Conservation (phyloP, 305 asterid genomes). For the Solanum hybrid region DNA sequence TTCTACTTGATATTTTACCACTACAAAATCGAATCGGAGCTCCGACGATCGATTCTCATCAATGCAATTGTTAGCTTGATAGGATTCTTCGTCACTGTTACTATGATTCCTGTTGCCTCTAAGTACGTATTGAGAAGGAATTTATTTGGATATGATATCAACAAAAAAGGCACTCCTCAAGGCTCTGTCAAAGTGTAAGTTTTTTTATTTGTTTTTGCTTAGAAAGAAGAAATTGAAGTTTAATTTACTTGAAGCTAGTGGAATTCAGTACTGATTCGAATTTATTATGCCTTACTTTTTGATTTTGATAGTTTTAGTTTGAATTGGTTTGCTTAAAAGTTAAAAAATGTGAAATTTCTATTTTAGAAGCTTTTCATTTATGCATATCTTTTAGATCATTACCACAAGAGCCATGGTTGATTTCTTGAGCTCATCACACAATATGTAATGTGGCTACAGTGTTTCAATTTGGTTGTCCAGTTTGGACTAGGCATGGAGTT, state of each 20-base stretch:
- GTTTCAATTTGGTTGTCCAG: background rate
- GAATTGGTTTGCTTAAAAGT: background rate
- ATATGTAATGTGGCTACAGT: background rate
- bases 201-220: background rate
- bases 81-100: constrained; percentile 46
- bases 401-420: background rate
- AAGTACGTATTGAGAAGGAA: constrained; percentile 59
- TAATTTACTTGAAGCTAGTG: background rate
- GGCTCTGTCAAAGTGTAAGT: constrained; percentile 85
- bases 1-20: constrained; percentile 38
- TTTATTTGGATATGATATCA: constrained; percentile 71
- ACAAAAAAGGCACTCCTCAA: constrained; percentile 75
- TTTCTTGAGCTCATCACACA: background rate
- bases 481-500: background rate
- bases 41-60: constrained; percentile 44
- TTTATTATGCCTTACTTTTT: background rate
- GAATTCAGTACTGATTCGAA: background rate
- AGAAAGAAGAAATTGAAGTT: background rate
- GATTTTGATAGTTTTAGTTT: background rate
- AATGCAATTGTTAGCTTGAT: constrained; percentile 42
- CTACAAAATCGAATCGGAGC: constrained; percentile 45
- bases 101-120: constrained; percentile 70
- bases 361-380: background rate
- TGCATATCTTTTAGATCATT: background rate
- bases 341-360: background rate